Conservation (phyloP, 768 basidiomycete species). For the Amanita muscaria region DNA sequence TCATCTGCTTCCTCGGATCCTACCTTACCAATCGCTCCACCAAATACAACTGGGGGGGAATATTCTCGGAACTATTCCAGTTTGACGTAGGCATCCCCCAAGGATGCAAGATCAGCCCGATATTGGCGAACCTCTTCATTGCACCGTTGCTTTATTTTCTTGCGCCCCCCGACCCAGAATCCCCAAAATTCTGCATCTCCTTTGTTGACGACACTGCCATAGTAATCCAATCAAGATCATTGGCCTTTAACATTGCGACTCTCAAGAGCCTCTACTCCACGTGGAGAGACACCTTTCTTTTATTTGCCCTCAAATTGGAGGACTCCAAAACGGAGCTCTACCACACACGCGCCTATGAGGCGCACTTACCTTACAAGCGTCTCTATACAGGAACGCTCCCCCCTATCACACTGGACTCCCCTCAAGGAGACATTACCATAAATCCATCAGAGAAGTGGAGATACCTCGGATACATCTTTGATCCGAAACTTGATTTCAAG, state of each 20-base stretch:
- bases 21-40: neutral
- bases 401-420: too few relatives aligned
- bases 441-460: neutral
- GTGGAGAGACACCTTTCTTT: neutral
- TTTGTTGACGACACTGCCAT: neutral
- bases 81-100: neutral
- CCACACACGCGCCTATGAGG: too few relatives aligned
- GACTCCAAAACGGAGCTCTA: neutral
- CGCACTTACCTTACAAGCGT: neutral
- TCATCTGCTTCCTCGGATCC: neutral
- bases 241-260: neutral
- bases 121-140: neutral
- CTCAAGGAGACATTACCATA: neutral
- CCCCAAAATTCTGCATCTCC: neutral
- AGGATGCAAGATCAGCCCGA: neutral
- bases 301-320: neutral
- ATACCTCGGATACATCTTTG: neutral
- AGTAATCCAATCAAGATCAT: neutral
- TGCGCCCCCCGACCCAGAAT: neutral
- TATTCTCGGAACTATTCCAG: neutral
- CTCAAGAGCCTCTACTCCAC: neutral
- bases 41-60: neutral
- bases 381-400: neutral
- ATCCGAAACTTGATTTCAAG: neutral
- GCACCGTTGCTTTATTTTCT: neutral